These are phyloP conservation scores for Sclerotinia nivalis DNA, from an alignment of 2,329 filamentous ascomycete species.

Conservation along the genomic window DNA sequence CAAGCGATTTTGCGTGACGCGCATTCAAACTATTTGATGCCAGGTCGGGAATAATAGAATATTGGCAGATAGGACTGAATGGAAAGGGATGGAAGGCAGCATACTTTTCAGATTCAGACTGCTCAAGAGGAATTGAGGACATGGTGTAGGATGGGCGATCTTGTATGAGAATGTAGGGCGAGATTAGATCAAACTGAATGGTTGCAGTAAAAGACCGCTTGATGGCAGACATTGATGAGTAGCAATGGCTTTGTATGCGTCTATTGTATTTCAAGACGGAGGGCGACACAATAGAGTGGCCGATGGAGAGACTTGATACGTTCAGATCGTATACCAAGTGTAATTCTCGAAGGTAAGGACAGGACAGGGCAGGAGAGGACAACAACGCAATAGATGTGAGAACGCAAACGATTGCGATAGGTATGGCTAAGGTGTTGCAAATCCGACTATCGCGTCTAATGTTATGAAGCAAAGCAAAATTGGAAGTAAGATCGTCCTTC, in stretches of 20 bases:
- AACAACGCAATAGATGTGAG: background rate
- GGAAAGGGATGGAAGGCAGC: background rate
- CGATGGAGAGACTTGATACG: background rate
- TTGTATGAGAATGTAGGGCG: background rate
- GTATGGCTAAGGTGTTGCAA: background rate
- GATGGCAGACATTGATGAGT: background rate
- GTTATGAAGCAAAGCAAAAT: background rate
- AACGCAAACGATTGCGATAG: background rate
- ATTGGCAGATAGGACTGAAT: background rate
- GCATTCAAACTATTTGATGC: background rate
- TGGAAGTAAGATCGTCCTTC: constrained; percentile 3
- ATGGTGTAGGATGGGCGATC: background rate
- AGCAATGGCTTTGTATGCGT: no score
- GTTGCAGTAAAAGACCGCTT: no score
- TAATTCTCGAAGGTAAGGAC: background rate
- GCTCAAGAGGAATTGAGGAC: background rate
- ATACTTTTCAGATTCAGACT: background rate
- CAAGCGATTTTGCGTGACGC: background rate
- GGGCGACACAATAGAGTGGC: background rate
- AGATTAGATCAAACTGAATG: background rate
- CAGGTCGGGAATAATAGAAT: background rate
- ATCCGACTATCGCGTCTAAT: background rate
- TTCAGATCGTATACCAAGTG: background rate
- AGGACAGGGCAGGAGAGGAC: background rate
- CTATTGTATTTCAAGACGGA: background rate